phyloP scores from a whole-genome alignment of 345 rosid species.

The Zanthoxylum bungeanum region DNA sequence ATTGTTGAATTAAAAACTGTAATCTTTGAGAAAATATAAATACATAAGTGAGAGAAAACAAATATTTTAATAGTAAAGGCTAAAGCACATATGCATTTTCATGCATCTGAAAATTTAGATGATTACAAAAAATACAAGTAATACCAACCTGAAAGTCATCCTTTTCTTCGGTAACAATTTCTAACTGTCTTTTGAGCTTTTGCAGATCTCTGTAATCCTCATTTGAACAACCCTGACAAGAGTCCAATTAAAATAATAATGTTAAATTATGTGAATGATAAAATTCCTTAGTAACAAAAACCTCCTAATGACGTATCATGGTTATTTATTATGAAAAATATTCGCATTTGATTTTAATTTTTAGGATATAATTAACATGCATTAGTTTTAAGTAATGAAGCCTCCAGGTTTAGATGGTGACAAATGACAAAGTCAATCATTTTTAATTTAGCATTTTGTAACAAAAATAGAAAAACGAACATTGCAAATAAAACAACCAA shows the following conservation, averaged over 20 bases:
- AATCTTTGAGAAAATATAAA: not conserved
- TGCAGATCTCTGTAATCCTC: constrained; percentile 37
- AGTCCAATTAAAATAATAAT: not conserved
- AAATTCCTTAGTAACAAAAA: not conserved
- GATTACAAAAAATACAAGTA: not conserved
- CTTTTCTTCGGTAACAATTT: constrained; percentile 54
- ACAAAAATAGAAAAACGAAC: not conserved
- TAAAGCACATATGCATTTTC: not conserved
- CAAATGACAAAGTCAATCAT: not conserved
- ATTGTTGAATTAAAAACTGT: not conserved
- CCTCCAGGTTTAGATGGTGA: not conserved
- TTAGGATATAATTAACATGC: not conserved
- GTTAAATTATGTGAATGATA: not conserved
- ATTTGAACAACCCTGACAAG: constrained; percentile 32
- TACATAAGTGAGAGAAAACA: not conserved
- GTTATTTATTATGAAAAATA: not conserved
- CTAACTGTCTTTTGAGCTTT: constrained; percentile 57
- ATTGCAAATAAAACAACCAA: not conserved
- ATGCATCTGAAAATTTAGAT: not conserved
- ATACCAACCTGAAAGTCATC: constrained; percentile 62
- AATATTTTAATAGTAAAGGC: not conserved
- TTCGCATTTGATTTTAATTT: not conserved
- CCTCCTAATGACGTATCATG: not conserved
- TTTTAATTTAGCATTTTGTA: not conserved
- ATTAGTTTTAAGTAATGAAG: not conserved